These are phyloP conservation scores for Zhuliangozyma parablackwelliae DNA, from an alignment of 1,139 yeast genomes.

Conservation along the genomic window DNA sequence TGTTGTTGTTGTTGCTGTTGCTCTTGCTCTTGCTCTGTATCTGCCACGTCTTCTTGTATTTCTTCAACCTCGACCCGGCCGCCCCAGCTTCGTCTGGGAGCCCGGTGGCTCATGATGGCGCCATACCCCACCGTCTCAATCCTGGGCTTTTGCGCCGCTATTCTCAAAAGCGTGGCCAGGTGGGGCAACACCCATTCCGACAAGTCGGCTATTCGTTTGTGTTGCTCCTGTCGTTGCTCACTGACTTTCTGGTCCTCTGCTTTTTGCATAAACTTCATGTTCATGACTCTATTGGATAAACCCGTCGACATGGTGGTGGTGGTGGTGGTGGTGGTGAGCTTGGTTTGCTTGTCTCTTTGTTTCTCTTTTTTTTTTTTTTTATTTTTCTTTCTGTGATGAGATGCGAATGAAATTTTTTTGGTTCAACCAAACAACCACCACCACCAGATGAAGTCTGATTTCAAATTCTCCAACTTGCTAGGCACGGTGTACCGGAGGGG, in stretches of 20 bases:
- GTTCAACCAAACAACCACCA: not conserved
- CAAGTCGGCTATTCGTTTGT: conserved; percentile 43
- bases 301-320: conserved; percentile 26
- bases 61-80: conserved; percentile 4
- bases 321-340: not conserved
- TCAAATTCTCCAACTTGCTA: conserved; percentile 72
- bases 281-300: conserved; percentile 62
- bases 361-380: conserved; percentile 1
- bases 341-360: not conserved
- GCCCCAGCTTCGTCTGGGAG: conserved; percentile 25
- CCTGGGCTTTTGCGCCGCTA: conserved; percentile 9
- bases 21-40: not conserved
- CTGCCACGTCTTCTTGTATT: not conserved
- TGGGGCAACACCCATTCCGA: conserved; percentile 60
- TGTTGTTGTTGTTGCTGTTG: not conserved
- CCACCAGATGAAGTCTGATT: conserved; percentile 40
- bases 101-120: conserved; percentile 21
- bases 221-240: conserved; percentile 22
- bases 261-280: conserved; percentile 62
- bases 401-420: not conserved
- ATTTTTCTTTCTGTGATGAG: not conserved
- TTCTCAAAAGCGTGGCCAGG: conserved; percentile 18
- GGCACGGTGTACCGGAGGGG: conserved; percentile 96
- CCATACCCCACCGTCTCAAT: conserved; percentile 38
- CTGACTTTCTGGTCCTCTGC: conserved; percentile 21